Conservation (phyloP, 1,139 yeast genomes). For the Sugiyamaella sp. region DNA sequence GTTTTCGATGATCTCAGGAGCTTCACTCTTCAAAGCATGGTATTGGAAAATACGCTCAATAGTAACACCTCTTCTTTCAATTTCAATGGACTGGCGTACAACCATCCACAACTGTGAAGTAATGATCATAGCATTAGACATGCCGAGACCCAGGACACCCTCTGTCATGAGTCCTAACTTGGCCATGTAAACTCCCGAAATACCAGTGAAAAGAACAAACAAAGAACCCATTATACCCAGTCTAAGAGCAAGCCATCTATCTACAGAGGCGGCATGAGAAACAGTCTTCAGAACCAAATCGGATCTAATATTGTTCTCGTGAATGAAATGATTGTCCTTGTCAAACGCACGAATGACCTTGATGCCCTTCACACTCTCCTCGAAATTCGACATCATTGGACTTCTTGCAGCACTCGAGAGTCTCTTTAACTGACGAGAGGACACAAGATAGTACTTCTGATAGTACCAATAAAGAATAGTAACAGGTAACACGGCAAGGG, state of each 20-base stretch:
- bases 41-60: conserved; percentile 77
- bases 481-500: conserved; percentile 47
- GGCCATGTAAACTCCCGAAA: conserved; percentile 42
- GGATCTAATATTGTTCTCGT: conserved; percentile 58
- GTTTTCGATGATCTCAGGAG: conserved; percentile 45
- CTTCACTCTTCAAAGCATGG: conserved; percentile 62
- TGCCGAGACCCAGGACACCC: conserved; percentile 70
- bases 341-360: conserved; percentile 62
- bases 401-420: conserved; percentile 78
- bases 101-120: conserved; percentile 61
- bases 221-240: conserved; percentile 67
- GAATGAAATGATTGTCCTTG: conserved; percentile 55
- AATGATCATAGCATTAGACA: conserved; percentile 69
- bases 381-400: conserved; percentile 74
- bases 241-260: conserved; percentile 73
- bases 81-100: conserved; percentile 68
- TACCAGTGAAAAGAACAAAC: conserved; percentile 60
- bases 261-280: conserved; percentile 45
- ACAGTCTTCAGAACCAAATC: conserved; percentile 64
- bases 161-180: conserved; percentile 57
- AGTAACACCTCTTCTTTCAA: conserved; percentile 75
- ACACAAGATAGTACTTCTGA: conserved; percentile 80
- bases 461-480: conserved; percentile 71
- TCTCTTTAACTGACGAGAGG: conserved; percentile 79
- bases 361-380: conserved; percentile 73